Conservation (phyloP, 2,329 filamentous ascomycete genomes). For the Pestalotiopsis sp. region DNA sequence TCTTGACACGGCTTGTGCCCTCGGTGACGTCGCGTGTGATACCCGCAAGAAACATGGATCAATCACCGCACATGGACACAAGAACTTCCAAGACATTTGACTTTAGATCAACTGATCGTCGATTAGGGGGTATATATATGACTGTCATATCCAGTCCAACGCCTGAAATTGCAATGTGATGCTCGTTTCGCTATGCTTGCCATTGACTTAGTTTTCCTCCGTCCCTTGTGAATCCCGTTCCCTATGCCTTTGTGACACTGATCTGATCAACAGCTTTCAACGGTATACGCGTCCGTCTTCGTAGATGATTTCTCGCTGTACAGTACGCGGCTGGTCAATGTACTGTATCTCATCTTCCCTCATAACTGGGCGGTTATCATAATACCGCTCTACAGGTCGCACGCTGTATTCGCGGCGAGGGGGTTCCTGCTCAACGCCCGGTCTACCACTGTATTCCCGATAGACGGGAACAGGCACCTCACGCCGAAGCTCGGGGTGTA, state of each 20-base stretch:
- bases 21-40: no score
- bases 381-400: slow-evolving; percentile 47
- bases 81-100: no score
- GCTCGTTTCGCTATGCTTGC: no score
- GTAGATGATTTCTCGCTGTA: slow-evolving; percentile 48
- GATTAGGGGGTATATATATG: no score
- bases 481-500: slow-evolving; percentile 41
- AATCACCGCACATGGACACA: no score
- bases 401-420: slow-evolving; percentile 43
- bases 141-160: no score
- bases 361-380: slow-evolving; percentile 37
- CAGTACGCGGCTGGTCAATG: slow-evolving; percentile 45
- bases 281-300: slow-evolving; percentile 38
- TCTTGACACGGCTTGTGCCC: no score
- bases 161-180: no score
- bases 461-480: slow-evolving; percentile 28
- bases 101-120: no score
- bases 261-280: slow-evolving; percentile 17
- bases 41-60: no score
- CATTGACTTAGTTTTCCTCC: neutral
- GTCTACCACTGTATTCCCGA: slow-evolving; percentile 37
- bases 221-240: neutral
- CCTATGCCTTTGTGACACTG: neutral
- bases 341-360: slow-evolving; percentile 45
- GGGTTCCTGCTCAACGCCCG: slow-evolving; percentile 32